Base-by-base conservation (phyloP, 2,329 filamentous ascomycete genomes). In the Penicillium sp. region DNA sequence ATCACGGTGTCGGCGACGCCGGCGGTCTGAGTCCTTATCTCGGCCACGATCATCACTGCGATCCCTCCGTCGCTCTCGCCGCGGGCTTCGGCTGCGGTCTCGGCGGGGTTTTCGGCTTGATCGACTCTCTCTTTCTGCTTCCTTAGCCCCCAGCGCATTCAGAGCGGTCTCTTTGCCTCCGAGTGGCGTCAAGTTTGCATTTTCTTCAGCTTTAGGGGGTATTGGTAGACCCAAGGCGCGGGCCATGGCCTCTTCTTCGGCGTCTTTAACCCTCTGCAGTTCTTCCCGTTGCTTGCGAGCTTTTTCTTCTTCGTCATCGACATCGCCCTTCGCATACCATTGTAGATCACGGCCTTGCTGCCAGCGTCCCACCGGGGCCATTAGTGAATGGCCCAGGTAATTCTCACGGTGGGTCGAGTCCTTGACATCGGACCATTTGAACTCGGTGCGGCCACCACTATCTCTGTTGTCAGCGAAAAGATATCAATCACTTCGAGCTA, bases 371-470 rank as follows among this genome's bases (percentile, higher is more conserved):
- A 95, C 88, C 0, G 89, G 86, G 0, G 89, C 89, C 73, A 90
- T 95, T 41, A 95, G 68, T 42, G 85, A 92, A 69, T 95, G 89
- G 35, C 89, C 89, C 6, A 95, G 82, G 63, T 83, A 84, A 61
- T 82, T 95, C 65, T 98, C 89, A 64, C 92, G 88, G 58, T 95
- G 89, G 14, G 76, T 70, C 33, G 88, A 93, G 49, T 74, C 80
- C 61, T 90, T 83, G 59, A 98, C 90, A 52, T 95, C 88, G 50
- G 90, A 85, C 92, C 92, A 96, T 68, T 82, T 89, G 71, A 98
- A 98, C 65, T 95, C 88, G 65, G 84, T 84, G 60, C 74, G 76
- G 44, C 92, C 92, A 57, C 92, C 92, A 51, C 92, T 76, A 44
- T 25, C n/a, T n/a, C n/a, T 6, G 25, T 27, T 27, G n/a, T 5